Evolutionary conservation across 2,329 filamentous ascomycete species (phyloP), one percentile per base, ranked within the genome.

Genomic region (Acrodontium crateriforme): DNA sequence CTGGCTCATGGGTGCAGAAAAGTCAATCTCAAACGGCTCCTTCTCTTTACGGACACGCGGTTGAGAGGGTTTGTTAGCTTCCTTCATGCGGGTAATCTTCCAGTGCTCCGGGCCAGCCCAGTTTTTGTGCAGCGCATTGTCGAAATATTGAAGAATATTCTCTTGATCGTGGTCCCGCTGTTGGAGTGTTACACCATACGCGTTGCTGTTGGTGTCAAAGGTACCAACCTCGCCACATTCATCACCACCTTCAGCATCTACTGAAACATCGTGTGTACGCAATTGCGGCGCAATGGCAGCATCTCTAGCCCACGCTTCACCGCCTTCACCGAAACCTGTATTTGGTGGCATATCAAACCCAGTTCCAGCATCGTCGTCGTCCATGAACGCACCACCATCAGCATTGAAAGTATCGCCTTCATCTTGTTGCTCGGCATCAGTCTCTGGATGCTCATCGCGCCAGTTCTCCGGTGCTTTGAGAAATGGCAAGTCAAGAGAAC

Each of bases 91-190:
- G 37, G 81, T 71, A 49, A 98, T 95, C 41, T 87, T 78, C 89
- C 89, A 98, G 56, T 98, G 89, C 53, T 95, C 89, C n/a, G 89
- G 87, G 26, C 84, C 91, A 5, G 79, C 78, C 87, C 89, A 98
- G 47, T 94, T 94, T 67, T 93, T 95, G 51, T 89, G 82, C 23
- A 95, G 60, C 2, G 87, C 85, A 47, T 93, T 83, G 53, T 98
- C 89, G 49, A 98, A 98, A 59, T 95, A 98, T 48, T 81, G 79
- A n/a, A 98, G 67, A 32, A 98, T 93, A 45, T 93, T 87, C 43
- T 95, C 83, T 49, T 94, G 84, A 45, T 82, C 81, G 27, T 73
- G 72, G 10, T 65, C 60, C 5, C 47, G 44, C 42, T 78, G 78
- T 21, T 71, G 71, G 60, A 93, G 73, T n/a, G 79, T 79, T 6